Conservation (phyloP, 176 grass and related monocot species). For the Carex myosuroides region DNA sequence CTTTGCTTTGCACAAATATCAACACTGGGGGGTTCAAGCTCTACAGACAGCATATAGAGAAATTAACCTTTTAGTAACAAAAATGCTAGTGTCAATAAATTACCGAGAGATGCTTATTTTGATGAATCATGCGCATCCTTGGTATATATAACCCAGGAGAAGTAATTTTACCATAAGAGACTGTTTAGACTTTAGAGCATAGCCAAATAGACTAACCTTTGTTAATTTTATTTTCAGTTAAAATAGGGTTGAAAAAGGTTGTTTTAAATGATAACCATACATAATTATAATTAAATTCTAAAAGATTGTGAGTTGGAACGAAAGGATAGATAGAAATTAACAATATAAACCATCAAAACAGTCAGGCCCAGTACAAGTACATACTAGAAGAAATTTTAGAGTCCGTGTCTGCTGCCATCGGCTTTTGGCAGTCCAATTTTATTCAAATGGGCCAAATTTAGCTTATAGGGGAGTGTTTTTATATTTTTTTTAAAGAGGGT, state of each 20-base stretch:
- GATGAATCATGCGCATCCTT: neutral
- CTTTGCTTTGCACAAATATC: conserved; percentile 99
- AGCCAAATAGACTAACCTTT: neutral
- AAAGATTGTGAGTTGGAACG: neutral
- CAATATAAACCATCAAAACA: neutral
- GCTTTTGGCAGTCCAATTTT: no score
- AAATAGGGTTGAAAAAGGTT: neutral
- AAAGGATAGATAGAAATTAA: neutral
- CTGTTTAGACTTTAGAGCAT: neutral
- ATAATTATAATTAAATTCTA: neutral
- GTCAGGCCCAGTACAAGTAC: neutral
- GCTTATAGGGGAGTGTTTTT: no score
- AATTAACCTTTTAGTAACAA: neutral
- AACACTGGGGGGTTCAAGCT: conserved; percentile 77
- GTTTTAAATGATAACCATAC: neutral
- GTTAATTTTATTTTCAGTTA: neutral
- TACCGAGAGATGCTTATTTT: neutral
- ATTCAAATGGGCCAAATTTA: no score
- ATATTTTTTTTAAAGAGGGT: no score
- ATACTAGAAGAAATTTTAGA: neutral
- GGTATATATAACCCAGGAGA: neutral
- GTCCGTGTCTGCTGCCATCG: no score
- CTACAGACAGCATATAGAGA: conserved; percentile 27
- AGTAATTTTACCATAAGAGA: neutral
- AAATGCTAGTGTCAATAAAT: neutral